phyloP scores from a whole-genome alignment of 2,329 filamentous ascomycete species.

The Colletotrichum sp. region DNA sequence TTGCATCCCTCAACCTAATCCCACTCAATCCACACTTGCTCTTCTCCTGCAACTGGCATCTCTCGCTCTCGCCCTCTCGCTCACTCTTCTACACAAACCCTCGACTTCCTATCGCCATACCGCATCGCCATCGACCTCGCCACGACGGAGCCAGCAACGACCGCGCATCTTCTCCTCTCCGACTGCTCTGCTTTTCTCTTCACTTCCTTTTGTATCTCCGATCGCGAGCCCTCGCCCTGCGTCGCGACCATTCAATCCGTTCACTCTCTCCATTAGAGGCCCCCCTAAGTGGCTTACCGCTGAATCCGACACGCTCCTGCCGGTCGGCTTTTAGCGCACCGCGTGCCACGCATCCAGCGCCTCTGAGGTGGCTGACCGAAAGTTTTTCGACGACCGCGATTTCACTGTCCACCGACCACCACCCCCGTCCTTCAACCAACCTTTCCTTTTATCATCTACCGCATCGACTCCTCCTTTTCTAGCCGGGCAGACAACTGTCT shows the following conservation, averaged over 20 bases:
- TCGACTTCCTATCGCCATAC: not conserved
- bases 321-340: constrained; percentile 20
- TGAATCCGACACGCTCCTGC: not conserved
- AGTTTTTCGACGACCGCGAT: constrained; percentile 26
- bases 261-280: constrained; percentile 6
- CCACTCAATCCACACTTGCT: not conserved
- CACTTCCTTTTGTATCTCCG: not conserved
- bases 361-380: constrained; percentile 34
- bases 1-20: not conserved
- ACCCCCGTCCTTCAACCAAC: constrained; percentile 10
- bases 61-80: not conserved
- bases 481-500: constrained; percentile 42
- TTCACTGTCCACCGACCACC: constrained; percentile 16
- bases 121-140: not conserved
- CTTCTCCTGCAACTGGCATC: not conserved
- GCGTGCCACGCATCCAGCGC: constrained; percentile 14
- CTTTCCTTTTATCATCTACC: constrained; percentile 1
- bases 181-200: not conserved
- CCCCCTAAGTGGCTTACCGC: not conserved
- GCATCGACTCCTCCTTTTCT: constrained; percentile 23
- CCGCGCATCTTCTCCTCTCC: not conserved
- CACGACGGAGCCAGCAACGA: not conserved
- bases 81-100: not conserved
- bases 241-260: not conserved
- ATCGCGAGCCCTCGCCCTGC: not conserved